Evolutionary conservation across 208 protist genomes (phyloP), one percentile per base, ranked within the genome.

Genomic region (Crithidia brevicula): DNA sequence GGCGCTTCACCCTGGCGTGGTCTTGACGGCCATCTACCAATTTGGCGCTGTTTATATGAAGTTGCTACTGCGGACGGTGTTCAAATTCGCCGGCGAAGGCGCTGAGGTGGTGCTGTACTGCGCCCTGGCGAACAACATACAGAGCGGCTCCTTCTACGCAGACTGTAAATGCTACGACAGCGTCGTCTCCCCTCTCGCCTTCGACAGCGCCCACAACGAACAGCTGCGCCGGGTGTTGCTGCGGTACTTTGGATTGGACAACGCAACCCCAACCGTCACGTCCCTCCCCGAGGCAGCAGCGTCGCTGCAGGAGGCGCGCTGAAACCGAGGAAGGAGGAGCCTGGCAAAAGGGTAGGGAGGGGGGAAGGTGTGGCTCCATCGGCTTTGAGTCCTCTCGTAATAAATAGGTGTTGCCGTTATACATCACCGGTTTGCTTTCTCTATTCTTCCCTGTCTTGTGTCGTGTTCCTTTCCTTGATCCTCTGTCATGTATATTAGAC

Each of bases 21-120:
- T 87, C 6, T 58, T 87, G 20, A 81, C 77, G n/a, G 58, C 50
- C 50, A 87, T 87, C 40, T 87, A 83, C 56, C 40, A 71, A 27
- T 52, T 75, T 7, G 72, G 69, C 47, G 63, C 69, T 28, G 36
- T 53, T 18, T 59, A 76, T 11, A 83, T 87, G 77, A 77, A 52
- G n/a, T 25, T 59, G 23, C 50, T 83, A 18, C 61, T 87, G 70
- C 73, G 77, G 7, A 81, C 81, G 11, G 74, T 87, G 8, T 87
- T 87, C 61, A 87, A 81, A 49, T 83, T 82, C 42, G 61, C 72
- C 18, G 77, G 66, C 1, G 81, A 83, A 36, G 81, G 77, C 13
- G 81, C 77, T 4, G 81, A 87, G 64, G 73, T 83, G 38, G 74
- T 81, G 27, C 67, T 87, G 50, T 57, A 74, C 67, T 77, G 70